phyloP scores from a whole-genome alignment of 2,329 filamentous ascomycete species.

The Colletotrichum karsti region DNA sequence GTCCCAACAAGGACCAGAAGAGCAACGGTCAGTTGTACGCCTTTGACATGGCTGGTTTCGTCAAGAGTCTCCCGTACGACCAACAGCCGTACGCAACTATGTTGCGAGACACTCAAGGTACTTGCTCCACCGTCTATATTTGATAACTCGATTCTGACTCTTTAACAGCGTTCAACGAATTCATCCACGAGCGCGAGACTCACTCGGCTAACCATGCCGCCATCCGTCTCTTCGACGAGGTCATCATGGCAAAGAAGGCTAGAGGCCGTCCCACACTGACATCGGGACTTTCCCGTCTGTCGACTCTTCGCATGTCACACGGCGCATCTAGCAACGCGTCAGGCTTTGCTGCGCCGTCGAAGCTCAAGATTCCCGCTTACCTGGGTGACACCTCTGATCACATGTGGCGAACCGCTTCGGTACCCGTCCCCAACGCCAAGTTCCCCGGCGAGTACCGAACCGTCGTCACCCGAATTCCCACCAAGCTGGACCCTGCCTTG shows the following conservation, averaged over 20 bases:
- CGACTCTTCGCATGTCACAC: slow-evolving; percentile 66
- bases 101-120: slow-evolving; percentile 75
- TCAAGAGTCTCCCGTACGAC: slow-evolving; percentile 71
- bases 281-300: slow-evolving; percentile 69
- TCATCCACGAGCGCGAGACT: slow-evolving; percentile 82
- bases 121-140: neutral
- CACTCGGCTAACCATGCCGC: slow-evolving; percentile 67
- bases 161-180: slow-evolving; percentile 73
- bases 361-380: slow-evolving; percentile 63
- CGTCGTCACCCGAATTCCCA: slow-evolving; percentile 73
- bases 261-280: slow-evolving; percentile 73
- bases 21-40: slow-evolving; percentile 66
- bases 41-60: slow-evolving; percentile 73
- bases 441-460: slow-evolving; percentile 70
- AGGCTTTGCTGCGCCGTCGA: slow-evolving; percentile 44
- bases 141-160: slow-evolving; percentile 29
- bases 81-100: slow-evolving; percentile 71
- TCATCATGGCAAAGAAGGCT: slow-evolving; percentile 80
- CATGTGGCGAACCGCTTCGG: slow-evolving; percentile 76
- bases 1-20: slow-evolving; percentile 69
- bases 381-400: slow-evolving; percentile 79
- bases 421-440: slow-evolving; percentile 67
- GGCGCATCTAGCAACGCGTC: slow-evolving; percentile 53
- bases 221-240: slow-evolving; percentile 83
- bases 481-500: slow-evolving; percentile 82